A percentile compares a stretch with the other conserved stretches of the same genome.
phyloP scores from a whole-genome alignment of 768 basidiomycete genomes.

The Cystobasidium tubakii region DNA sequence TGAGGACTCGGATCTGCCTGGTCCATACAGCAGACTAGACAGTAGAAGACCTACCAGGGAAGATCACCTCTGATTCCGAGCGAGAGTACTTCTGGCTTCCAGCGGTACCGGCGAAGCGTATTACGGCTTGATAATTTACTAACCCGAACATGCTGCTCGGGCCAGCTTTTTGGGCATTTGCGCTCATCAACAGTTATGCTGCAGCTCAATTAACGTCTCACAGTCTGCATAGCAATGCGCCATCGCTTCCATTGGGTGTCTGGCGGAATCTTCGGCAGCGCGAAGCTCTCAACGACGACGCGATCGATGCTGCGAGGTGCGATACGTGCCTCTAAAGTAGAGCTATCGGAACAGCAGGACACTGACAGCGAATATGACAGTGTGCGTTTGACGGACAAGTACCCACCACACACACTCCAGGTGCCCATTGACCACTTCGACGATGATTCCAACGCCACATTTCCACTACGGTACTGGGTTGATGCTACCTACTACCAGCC shows the following conservation, averaged over 20 bases:
- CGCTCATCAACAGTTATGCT: neutral
- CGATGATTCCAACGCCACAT: conserved; percentile 57
- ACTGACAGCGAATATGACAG: neutral
- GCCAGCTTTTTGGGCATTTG: neutral
- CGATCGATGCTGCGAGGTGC: neutral
- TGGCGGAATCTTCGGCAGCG: conserved; percentile 3
- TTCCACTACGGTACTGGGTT: conserved; percentile 87
- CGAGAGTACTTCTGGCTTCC: too few species aligned
- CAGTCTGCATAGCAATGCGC: neutral
- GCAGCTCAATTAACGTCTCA: neutral
- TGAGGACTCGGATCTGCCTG: too few species aligned
- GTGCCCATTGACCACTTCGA: conserved; percentile 33
- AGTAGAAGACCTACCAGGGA: too few species aligned
- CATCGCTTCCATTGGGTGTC: conserved; percentile 14
- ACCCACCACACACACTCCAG: conserved; percentile 14
- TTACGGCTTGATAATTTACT: too few species aligned
- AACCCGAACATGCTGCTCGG: neutral
- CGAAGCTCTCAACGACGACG: neutral
- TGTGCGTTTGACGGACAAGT: neutral
- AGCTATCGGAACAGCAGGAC: neutral
- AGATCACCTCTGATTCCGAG: too few species aligned
- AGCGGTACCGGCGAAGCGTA: too few species aligned
- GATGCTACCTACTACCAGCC: conserved; percentile 70
- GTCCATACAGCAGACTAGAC: too few species aligned
- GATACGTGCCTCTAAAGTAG: neutral